Conservation (phyloP, 2,329 filamentous ascomycete species). For the Cercospora citrullina region DNA sequence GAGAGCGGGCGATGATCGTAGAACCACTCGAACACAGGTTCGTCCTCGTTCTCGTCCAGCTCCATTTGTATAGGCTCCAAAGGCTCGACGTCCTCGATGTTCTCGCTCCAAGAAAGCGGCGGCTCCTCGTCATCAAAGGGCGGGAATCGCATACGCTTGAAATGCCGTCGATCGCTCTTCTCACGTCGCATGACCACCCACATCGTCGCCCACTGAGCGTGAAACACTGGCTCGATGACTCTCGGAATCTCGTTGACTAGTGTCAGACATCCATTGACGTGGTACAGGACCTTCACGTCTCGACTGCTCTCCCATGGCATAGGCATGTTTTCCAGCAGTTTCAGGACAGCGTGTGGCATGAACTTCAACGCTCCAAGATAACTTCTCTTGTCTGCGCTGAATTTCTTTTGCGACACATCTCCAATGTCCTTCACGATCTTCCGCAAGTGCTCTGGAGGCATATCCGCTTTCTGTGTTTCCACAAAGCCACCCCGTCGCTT, state of each 20-base stretch:
- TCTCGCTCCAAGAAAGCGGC: conserved; percentile 95
- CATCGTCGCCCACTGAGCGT: conserved; percentile 99
- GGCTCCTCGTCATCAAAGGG: conserved; percentile 99
- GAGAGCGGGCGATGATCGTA: conserved; percentile 90
- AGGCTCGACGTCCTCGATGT: conserved; percentile 97
- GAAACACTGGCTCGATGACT: conserved; percentile 96
- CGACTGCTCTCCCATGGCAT: conserved; percentile 98
- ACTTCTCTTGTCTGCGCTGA: conserved; percentile 96
- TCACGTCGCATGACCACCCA: conserved; percentile 98
- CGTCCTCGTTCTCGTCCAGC: conserved; percentile 89
- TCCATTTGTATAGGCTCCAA: conserved; percentile 98
- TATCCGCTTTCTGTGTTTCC: conserved; percentile 96
- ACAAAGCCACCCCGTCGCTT: conserved; percentile 96
- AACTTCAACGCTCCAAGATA: conserved; percentile 97
- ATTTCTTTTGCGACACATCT: conserved; percentile 98
- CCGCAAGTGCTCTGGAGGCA: conserved; percentile 96
- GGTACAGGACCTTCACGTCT: conserved; percentile 97
- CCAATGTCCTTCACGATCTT: conserved; percentile 99
- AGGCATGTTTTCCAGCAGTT: conserved; percentile 97
- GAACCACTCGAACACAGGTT: conserved; percentile 91
- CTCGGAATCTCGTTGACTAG: conserved; percentile 94
- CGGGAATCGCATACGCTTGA: conserved; percentile 98
- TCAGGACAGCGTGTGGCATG: conserved; percentile 97
- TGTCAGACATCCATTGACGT: conserved; percentile 95
- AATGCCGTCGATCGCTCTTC: conserved; percentile 91